These are phyloP conservation scores for Galerina marginata DNA, from an alignment of 768 basidiomycete genomes.

Conservation along the genomic window DNA sequence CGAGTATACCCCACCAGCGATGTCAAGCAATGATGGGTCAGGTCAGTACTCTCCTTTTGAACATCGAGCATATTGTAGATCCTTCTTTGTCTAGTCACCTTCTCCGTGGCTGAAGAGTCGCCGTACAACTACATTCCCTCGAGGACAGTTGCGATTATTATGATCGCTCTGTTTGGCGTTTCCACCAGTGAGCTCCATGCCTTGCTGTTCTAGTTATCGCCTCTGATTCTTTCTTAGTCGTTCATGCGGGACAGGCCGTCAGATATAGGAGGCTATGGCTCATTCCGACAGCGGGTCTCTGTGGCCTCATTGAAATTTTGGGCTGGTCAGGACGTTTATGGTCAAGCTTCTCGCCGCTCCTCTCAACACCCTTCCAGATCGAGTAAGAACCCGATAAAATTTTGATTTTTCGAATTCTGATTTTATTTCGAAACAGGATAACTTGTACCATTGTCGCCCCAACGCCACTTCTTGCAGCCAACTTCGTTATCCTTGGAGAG, in stretches of 20 bases:
- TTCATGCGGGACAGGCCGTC: slow-evolving; percentile 23
- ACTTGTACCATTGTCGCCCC: slow-evolving; percentile 53
- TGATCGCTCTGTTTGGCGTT: slow-evolving; percentile 44
- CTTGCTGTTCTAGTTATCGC: not conserved
- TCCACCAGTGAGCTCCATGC: slow-evolving; percentile 37
- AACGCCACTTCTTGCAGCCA: slow-evolving; percentile 57
- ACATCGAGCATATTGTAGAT: no score
- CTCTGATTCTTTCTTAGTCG: slow-evolving; percentile 6
- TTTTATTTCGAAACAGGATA: slow-evolving; percentile 40
- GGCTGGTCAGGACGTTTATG: slow-evolving; percentile 32
- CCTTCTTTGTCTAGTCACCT: not conserved
- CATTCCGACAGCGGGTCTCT: slow-evolving; percentile 27
- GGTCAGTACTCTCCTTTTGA: not conserved
- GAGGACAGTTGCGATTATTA: slow-evolving; percentile 39
- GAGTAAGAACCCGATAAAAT: slow-evolving; percentile 23
- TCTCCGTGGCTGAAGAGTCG: not conserved
- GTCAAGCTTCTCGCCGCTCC: slow-evolving; percentile 23
- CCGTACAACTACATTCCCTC: slow-evolving; percentile 49
- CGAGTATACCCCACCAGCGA: not conserved
- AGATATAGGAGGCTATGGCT: slow-evolving; percentile 29
- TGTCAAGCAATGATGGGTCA: not conserved
- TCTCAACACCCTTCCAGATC: slow-evolving; percentile 24
- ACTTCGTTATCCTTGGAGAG: slow-evolving; percentile 60
- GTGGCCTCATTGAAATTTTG: slow-evolving; percentile 28
- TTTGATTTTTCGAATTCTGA: not conserved